Conservation (phyloP, 495 filamentous ascomycete species). For the Penicillium chermesinum region DNA sequence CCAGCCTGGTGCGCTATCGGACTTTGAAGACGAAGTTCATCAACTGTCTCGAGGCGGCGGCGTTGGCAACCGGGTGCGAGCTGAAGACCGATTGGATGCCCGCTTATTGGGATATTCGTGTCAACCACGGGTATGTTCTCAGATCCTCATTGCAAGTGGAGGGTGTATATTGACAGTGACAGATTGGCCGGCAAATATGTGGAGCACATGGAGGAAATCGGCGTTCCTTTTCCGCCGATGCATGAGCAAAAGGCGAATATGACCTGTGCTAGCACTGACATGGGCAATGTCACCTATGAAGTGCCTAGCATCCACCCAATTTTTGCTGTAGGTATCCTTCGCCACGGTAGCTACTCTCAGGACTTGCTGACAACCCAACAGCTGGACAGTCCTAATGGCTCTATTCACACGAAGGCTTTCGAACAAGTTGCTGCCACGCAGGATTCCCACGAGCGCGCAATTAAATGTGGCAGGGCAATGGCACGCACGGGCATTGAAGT, state of each 20-base stretch:
- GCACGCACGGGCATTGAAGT: background rate
- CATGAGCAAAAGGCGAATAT: background rate
- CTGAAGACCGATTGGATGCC: too few relatives aligned
- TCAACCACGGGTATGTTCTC: too few relatives aligned
- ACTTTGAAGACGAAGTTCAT: background rate
- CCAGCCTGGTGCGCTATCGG: background rate
- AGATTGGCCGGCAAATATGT: background rate
- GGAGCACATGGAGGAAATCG: background rate
- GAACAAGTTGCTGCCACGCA: background rate
- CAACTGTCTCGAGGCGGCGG: background rate
- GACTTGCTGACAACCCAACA: background rate
- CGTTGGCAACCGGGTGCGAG: background rate
- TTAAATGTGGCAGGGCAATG: background rate
- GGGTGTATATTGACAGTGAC: too few relatives aligned
- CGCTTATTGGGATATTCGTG: too few relatives aligned
- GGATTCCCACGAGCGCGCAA: background rate
- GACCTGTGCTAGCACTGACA: too few relatives aligned
- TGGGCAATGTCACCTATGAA: background rate
- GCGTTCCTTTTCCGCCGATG: background rate
- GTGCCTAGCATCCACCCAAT: background rate
- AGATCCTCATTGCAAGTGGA: too few relatives aligned
- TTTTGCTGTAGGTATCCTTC: background rate
- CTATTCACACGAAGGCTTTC: background rate
- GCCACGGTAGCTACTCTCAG: too few relatives aligned
- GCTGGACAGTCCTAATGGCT: too few relatives aligned